Evolutionary conservation across 805 yeast genomes (phyloP).

Genomic region (Cyberlindnera veronae): DNA sequence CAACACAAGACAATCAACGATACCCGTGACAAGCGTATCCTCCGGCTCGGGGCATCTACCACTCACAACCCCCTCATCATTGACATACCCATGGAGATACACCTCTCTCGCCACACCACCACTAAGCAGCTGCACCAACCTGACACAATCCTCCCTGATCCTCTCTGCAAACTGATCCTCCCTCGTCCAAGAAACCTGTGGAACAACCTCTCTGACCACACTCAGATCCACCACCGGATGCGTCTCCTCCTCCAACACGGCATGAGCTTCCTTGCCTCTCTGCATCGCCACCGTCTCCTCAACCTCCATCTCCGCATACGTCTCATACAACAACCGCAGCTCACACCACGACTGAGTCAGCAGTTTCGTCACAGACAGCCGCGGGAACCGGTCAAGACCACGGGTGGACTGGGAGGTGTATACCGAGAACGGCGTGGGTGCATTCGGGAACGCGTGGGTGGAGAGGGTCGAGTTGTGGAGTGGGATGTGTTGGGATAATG

Average conservation of each 20-base stretch:
- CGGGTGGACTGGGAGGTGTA: slow-evolving; percentile 8
- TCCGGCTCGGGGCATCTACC: slow-evolving; percentile 19
- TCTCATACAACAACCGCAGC: slow-evolving; percentile 47
- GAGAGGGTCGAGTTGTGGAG: slow-evolving; percentile 7
- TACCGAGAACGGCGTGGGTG: slow-evolving; percentile 20
- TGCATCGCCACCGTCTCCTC: slow-evolving; percentile 39
- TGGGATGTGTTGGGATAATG: slow-evolving; percentile 9
- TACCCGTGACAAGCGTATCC: slow-evolving; percentile 55
- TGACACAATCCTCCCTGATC: slow-evolving; percentile 42
- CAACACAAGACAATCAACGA: slow-evolving; percentile 49
- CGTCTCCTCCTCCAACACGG: slow-evolving; percentile 40
- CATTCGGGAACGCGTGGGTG: slow-evolving; percentile 1
- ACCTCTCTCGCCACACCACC: slow-evolving; percentile 61
- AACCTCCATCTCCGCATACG: slow-evolving; percentile 42
- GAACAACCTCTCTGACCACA: slow-evolving; percentile 1
- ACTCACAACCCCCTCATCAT: slow-evolving; percentile 9
- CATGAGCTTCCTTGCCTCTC: slow-evolving; percentile 48
- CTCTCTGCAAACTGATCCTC: slow-evolving; percentile 27
- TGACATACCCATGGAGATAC: slow-evolving; percentile 36
- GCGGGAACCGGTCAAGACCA: slow-evolving; percentile 19
- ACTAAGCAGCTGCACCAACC: slow-evolving; percentile 39
- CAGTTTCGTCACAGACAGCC: slow-evolving; percentile 59
- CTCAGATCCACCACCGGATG: slow-evolving; percentile 34
- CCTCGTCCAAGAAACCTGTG: slow-evolving; percentile 1
- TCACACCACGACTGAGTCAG: slow-evolving; percentile 69